phyloP scores from a whole-genome alignment of 495 filamentous ascomycete genomes.

The Aspergillus panamensis region DNA sequence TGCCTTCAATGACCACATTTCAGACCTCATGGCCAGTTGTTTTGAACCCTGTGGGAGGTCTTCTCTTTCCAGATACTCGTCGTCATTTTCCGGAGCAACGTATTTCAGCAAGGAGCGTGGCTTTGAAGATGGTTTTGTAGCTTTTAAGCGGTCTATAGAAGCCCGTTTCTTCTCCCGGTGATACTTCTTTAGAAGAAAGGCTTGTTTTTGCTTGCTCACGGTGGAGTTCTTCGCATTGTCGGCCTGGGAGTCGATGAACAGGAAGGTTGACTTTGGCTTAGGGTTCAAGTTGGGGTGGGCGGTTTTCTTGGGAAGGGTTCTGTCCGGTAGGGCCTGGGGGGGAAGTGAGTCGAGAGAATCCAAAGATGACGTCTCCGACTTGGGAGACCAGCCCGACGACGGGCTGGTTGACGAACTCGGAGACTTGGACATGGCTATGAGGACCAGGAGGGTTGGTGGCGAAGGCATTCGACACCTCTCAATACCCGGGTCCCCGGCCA shows the following conservation, averaged over 20 bases:
- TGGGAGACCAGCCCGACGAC: no score
- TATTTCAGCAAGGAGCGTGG: neutral
- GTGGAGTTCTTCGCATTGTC: constrained; percentile 3
- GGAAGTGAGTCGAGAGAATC: neutral
- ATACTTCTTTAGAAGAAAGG: constrained; percentile 4
- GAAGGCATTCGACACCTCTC: no score
- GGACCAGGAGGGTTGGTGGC: no score
- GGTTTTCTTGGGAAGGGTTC: neutral
- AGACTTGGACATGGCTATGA: no score
- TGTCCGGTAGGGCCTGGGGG: neutral
- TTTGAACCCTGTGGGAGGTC: neutral
- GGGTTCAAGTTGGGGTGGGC: neutral
- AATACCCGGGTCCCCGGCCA: no score
- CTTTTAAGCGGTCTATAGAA: constrained; percentile 6
- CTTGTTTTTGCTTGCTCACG: constrained; percentile 4
- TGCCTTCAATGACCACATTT: constrained; percentile 8
- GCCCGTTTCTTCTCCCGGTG: neutral
- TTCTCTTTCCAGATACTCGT: neutral
- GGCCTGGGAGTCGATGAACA: constrained; percentile 9
- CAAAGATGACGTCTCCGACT: neutral
- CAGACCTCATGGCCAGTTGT: neutral
- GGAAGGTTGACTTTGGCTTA: constrained; percentile 1
- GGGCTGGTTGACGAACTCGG: no score
- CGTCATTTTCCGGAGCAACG: neutral
- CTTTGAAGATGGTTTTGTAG: neutral